Evolutionary conservation across 2,329 filamentous ascomycete species (phyloP).

Genomic region (Sporothrix luriei): DNA sequence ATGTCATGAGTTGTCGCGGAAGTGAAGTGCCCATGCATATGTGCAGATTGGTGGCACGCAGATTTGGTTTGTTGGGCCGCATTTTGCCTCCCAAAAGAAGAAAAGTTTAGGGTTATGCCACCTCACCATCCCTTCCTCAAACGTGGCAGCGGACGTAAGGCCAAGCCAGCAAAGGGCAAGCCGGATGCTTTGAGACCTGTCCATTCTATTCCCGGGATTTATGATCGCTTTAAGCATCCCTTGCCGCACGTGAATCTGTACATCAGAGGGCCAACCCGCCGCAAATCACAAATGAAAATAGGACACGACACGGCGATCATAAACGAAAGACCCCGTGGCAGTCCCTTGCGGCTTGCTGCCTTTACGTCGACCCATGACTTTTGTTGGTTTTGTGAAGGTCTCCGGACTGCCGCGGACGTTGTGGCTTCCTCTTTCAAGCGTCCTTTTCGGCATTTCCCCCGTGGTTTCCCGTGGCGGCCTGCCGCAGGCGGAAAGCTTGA

Average conservation of each 20-base stretch:
- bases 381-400: too few relatives aligned
- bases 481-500: neutral
- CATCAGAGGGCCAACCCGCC: neutral
- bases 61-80: neutral
- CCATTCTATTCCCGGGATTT: neutral
- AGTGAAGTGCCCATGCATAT: conserved; percentile 17
- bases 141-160: conserved; percentile 17
- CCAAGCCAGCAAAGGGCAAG: neutral
- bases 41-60: neutral
- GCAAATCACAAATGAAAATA: neutral
- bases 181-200: neutral
- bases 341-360: neutral
- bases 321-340: neutral
- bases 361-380: neutral
- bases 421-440: neutral
- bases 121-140: conserved; percentile 5
- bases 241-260: conserved; percentile 5
- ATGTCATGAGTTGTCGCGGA: neutral
- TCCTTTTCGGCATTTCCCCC: neutral
- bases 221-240: neutral
- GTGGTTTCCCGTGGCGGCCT: neutral
- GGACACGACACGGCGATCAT: neutral
- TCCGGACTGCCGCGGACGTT: neutral
- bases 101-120: neutral
- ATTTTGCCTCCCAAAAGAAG: neutral